Evolutionary conservation across 306 rosid species (phyloP), one percentile per base, ranked within the genome.

Genomic region (Citrullus colocynthis): DNA sequence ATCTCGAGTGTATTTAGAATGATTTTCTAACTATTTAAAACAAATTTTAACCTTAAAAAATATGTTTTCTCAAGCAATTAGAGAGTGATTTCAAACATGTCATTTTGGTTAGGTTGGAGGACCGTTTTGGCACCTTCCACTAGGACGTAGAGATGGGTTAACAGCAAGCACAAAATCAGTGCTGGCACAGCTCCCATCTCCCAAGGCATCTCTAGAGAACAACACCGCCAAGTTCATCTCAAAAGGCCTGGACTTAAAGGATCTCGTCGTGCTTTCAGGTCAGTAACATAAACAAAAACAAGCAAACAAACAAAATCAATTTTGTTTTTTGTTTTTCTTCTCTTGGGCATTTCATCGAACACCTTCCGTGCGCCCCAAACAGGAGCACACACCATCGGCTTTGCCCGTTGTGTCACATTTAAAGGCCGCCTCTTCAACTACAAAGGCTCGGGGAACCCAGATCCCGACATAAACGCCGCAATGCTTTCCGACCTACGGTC

Each of bases 231-330:
- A 92, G 81, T 92, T 92, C 80, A 69, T 84, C 49, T 78, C 90
- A 10, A 92, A 92, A 85, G 93, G 96, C 36, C 93, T 90, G 32
- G 83, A 90, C 60, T 28, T 88, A 63, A 90, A 72, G 74, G 97
- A 90, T 79, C 89, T 87, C 74, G 91, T 87, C 20, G 88, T 78
- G 73, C 97, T 92, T 78, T 92, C 97, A 83, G 97, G 96, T 91
- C 70, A 20, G 69, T 81, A 9, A 21, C 52, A 48, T 16, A 42
- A 4, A 55, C 3, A 7, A n/a, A 20, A 7, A 7, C 4, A 57
- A 57, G 20, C 30, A 24, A 59, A 59, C 34, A 17, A 20, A 24
- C 17, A 18, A 18, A 55, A 74, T 80, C 71, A 24, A 24, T 32
- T 44, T n/a, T 14, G 70, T 49, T 20, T 54, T 76, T 41, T 20